Evolutionary conservation across 2,329 filamentous ascomycete species (phyloP).

Genomic region (Cladophialophora bantiana): DNA sequence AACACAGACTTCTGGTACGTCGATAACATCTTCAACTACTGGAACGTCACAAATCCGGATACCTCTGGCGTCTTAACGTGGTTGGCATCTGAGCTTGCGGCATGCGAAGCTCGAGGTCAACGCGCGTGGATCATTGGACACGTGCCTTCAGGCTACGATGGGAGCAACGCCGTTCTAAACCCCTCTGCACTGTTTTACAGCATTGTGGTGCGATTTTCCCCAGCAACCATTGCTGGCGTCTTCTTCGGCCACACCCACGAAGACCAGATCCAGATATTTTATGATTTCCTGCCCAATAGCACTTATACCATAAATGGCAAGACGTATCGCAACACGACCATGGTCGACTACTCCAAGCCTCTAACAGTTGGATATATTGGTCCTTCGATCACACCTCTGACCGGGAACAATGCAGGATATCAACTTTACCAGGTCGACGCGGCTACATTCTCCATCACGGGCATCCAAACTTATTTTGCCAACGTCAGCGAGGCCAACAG

Average conservation of each 20-base stretch:
- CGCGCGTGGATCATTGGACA: slow-evolving; percentile 11
- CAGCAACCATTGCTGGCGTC: slow-evolving; percentile 7
- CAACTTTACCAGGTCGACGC: slow-evolving; percentile 11
- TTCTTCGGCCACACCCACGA: slow-evolving; percentile 17
- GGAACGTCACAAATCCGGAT: slow-evolving; percentile 12
- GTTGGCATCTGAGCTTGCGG: slow-evolving; percentile 1
- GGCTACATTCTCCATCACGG: slow-evolving; percentile 6
- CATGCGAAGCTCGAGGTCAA: slow-evolving; percentile 4
- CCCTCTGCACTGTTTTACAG: slow-evolving; percentile 4
- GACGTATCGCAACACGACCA: slow-evolving; percentile 9
- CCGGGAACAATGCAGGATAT: slow-evolving; percentile 10
- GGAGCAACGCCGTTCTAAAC: slow-evolving; percentile 2
- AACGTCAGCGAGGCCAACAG: slow-evolving; percentile 7
- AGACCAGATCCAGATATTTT: slow-evolving; percentile 11
- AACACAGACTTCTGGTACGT: slow-evolving; percentile 14
- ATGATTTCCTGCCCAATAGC: slow-evolving; percentile 14
- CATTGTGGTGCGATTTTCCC: slow-evolving; percentile 9
- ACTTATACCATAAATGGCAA: slow-evolving; percentile 5
- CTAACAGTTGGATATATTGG: slow-evolving; percentile 11
- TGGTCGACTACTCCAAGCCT: slow-evolving; percentile 13
- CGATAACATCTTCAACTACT: slow-evolving; percentile 13
- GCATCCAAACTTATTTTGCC: slow-evolving; percentile 12
- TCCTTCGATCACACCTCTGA: slow-evolving; percentile 8
- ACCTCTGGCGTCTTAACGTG: slow-evolving; percentile 3
- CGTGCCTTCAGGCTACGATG: slow-evolving; percentile 9